Base-by-base conservation (phyloP, 2,329 filamentous ascomycete species). In the Aspergillus latus region DNA sequence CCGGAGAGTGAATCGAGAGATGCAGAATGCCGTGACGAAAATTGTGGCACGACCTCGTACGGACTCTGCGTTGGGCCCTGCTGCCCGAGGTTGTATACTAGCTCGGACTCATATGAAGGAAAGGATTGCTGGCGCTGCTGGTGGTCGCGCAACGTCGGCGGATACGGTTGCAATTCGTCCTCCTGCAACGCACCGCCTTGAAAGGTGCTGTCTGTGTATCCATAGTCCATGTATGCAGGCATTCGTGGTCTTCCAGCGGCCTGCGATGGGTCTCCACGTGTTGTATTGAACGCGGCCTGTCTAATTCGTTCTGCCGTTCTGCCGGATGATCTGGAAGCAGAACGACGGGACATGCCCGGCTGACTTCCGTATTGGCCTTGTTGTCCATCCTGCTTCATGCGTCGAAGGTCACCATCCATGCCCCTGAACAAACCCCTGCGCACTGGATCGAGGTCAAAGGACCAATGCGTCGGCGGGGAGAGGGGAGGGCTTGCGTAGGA, bases 31-130 rank as follows among this genome's bases (percentile, higher is more conserved):
- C 88, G 87, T 65, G 86, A 79, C 68, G 87, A 82, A 78, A 91
- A 95, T 70, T 87, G 87, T 76, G 86, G 83, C 71, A 87, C 84
- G 69, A 85, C 78, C 74, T 93, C 89, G 78, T 95, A 96, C 65
- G 80, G 74, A 59, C 76, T 88, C 80, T 78, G 84, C 73, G 76
- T 78, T 79, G 75, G 76, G 59, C 78, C 79, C 67, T 85, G 78
- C 71, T 87, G 86, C 69, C 82, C 79, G 67, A 92, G 88, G 76
- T 86, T 87, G 79, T 95, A 95, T 82, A 94, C 87, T 78, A 93
- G 85, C 61, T 84, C 84, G 54, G 84, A 77, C 52, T 86, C 79
- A 66, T 85, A 86, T 62, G 78, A 76, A 52, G 75, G 68, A 66
- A 81, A 81, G 58, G 77, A 73, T 60, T 76, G 80, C 63, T 82